These are phyloP conservation scores for Colletotrichum plurivorum DNA, from an alignment of 2,329 filamentous ascomycete species.

Conservation along the genomic window DNA sequence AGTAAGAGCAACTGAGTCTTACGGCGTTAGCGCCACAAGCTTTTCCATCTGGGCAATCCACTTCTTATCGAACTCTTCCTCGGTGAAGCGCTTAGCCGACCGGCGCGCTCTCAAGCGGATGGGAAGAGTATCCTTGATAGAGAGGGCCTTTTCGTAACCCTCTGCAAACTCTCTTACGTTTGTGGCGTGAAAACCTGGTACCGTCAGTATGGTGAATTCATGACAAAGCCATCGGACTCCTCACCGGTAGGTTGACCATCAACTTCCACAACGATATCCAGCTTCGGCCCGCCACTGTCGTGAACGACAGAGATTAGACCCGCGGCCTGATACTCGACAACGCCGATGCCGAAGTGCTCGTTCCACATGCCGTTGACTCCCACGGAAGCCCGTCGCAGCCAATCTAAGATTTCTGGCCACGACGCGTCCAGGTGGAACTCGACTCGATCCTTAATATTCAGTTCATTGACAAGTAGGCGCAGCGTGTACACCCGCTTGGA, in stretches of 20 bases:
- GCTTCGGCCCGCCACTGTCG: slow-evolving; percentile 90
- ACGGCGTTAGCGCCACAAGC: slow-evolving; percentile 67
- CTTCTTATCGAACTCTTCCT: slow-evolving; percentile 84
- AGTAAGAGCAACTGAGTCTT: slow-evolving; percentile 31
- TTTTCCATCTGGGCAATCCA: slow-evolving; percentile 84
- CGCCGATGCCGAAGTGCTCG: slow-evolving; percentile 98
- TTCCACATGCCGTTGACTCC: slow-evolving; percentile 99
- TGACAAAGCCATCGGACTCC: slow-evolving; percentile 38
- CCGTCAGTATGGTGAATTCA: slow-evolving; percentile 39
- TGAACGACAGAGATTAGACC: slow-evolving; percentile 95
- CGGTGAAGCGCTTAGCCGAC: slow-evolving; percentile 88
- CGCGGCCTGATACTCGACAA: slow-evolving; percentile 97
- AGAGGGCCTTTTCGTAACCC: slow-evolving; percentile 83
- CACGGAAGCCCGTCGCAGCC: slow-evolving; percentile 82
- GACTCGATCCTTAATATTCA: slow-evolving; percentile 86
- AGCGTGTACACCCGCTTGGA: slow-evolving; percentile 90
- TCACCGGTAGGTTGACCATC: slow-evolving; percentile 84
- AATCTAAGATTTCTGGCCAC: slow-evolving; percentile 88
- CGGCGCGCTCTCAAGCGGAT: slow-evolving; percentile 83
- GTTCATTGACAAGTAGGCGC: slow-evolving; percentile 86
- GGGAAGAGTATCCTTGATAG: slow-evolving; percentile 78
- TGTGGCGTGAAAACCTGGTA: slow-evolving; percentile 84
- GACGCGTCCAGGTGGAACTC: slow-evolving; percentile 91
- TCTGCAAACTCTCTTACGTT: slow-evolving; percentile 84
- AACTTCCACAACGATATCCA: slow-evolving; percentile 89